Percentiles rank a stretch among this genome's conserved stretches.
phyloP scores from a whole-genome alignment of 495 filamentous ascomycete genomes.

The Massariosphaeria phaeospora region DNA sequence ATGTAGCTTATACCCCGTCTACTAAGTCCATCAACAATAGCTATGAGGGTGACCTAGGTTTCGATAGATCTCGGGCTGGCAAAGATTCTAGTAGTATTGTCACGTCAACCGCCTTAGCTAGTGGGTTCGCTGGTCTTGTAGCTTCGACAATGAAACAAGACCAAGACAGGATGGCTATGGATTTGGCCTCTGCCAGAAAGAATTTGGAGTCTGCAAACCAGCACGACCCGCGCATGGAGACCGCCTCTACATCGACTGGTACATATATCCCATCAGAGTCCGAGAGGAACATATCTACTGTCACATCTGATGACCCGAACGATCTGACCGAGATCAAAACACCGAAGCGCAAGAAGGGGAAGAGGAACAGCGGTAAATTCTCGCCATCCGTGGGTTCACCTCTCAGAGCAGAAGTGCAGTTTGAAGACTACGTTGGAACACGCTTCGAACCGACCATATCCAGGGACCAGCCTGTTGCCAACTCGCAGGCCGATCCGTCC shows the following conservation, averaged over 20 bases:
- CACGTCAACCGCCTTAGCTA: background rate
- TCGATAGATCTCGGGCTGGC: constrained; percentile 1
- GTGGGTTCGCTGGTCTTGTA: constrained; percentile 17
- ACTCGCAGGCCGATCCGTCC: background rate
- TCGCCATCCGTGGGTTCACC: constrained; percentile 35
- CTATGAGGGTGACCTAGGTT: constrained; percentile 3
- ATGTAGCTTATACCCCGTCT: background rate
- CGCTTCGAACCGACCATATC: background rate
- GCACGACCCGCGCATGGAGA: background rate
- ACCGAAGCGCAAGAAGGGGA: constrained; percentile 36
- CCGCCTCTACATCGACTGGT: constrained; percentile 8
- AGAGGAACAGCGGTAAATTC: constrained; percentile 36
- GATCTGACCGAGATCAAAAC: constrained; percentile 32
- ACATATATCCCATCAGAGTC: no score
- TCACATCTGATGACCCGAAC: constrained; percentile 31
- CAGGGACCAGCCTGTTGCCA: background rate
- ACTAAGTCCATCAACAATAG: background rate
- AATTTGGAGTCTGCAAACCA: constrained; percentile 7
- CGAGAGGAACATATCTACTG: no score
- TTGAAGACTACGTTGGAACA: constrained; percentile 32
- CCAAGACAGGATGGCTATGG: constrained; percentile 12
- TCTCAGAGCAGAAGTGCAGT: constrained; percentile 36
- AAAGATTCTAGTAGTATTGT: background rate
- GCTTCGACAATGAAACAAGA: constrained; percentile 19
- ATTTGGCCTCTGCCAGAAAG: constrained; percentile 11